Conservation (phyloP, 2,329 filamentous ascomycete genomes). For the Colletotrichum coccodes region DNA sequence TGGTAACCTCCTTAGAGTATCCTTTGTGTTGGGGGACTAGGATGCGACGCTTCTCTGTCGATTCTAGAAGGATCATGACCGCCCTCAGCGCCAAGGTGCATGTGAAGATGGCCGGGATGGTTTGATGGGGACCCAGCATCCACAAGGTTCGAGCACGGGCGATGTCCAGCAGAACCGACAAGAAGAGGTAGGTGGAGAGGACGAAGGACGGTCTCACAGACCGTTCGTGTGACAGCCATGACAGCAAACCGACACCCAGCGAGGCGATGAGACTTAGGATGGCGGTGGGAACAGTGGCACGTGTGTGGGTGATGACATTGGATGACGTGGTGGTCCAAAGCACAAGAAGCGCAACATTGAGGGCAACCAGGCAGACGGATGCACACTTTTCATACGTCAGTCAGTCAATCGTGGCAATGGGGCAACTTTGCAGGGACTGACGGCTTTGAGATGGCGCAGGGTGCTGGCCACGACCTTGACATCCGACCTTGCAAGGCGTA, state of each 20-base stretch:
- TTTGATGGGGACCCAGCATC: slow-evolving; percentile 19
- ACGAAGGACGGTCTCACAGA: slow-evolving; percentile 33
- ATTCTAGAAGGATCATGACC: slow-evolving; percentile 34
- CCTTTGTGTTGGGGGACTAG: slow-evolving; percentile 49
- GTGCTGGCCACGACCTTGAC: slow-evolving; percentile 26
- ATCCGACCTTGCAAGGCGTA: slow-evolving; percentile 17
- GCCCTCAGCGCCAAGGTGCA: slow-evolving; percentile 28
- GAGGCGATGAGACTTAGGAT: slow-evolving; percentile 11
- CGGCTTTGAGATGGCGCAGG: slow-evolving; percentile 20
- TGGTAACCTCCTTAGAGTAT: slow-evolving; percentile 61
- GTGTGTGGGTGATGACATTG: not conserved
- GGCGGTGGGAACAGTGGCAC: slow-evolving; percentile 23
- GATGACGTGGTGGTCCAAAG: slow-evolving; percentile 16
- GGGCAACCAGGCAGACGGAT: slow-evolving; percentile 14
- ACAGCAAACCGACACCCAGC: slow-evolving; percentile 13
- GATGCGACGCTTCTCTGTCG: slow-evolving; percentile 44
- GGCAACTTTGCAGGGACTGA: not conserved
- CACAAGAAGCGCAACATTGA: slow-evolving; percentile 16
- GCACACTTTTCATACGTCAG: slow-evolving; percentile 17
- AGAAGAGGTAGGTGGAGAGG: slow-evolving; percentile 29
- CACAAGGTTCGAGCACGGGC: slow-evolving; percentile 35
- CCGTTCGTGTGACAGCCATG: slow-evolving; percentile 26
- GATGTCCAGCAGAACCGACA: slow-evolving; percentile 33
- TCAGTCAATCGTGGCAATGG: not conserved
- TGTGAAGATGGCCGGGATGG: slow-evolving; percentile 34